Evolutionary conservation across 352 stramenopile genomes (phyloP), one percentile per base, ranked within the genome.

Genomic region (Pythium brassicae): DNA sequence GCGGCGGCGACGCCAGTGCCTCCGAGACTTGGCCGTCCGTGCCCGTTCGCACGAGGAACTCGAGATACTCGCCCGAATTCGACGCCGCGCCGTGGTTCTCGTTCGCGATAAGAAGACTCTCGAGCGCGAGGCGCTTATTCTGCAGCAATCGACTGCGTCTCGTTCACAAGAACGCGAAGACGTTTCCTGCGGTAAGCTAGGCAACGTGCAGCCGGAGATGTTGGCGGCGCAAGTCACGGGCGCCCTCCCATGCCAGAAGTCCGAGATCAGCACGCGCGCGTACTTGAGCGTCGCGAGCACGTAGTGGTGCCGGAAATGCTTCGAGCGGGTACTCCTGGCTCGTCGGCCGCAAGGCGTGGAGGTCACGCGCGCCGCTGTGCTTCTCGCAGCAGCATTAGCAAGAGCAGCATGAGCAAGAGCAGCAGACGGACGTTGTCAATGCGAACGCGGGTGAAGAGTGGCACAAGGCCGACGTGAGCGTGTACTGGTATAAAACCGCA

Each of bases 261-360:
- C 73, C 25, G 77, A 74, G 53, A 87, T 70, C 46, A 90, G 42
- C 23, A 90, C 50, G 12, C 77, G 76, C 42, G 64, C 72, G 54
- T 90, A 90, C 61, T 90, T 77, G 49, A 90, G 66, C 45, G 69
- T 74, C 19, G 75, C 76, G n/a, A 87, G 45, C 37, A 60, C 55
- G 62, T 78, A 87, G 61, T 90, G 79, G 4, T 75, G 73, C 52
- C 73, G 34, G 49, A 90, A 86, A n/a, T n/a, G n/a, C n/a, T n/a
- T n/a, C n/a, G n/a, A n/a, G n/a, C n/a, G n/a, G n/a, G n/a, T n/a
- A n/a, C n/a, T n/a, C n/a, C n/a, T n/a, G n/a, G n/a, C n/a, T n/a
- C n/a, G n/a, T n/a, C n/a, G n/a, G n/a, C n/a, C n/a, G n/a, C n/a
- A n/a, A n/a, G n/a, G n/a, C n/a, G n/a, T n/a, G n/a, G n/a, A n/a